phyloP scores from a whole-genome alignment of 148 eudicot species.

The Chenopodium album region DNA sequence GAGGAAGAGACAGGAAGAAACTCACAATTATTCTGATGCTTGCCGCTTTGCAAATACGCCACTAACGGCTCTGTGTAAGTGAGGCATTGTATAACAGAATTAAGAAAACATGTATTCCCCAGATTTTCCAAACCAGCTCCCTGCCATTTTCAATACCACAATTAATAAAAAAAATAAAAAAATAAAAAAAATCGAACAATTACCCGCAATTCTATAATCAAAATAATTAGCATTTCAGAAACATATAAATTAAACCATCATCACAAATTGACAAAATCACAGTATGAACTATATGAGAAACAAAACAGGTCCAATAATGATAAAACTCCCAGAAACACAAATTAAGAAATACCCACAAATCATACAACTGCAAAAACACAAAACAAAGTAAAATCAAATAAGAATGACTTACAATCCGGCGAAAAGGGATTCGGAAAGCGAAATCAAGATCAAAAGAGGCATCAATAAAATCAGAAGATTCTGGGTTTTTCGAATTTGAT shows the following conservation, averaged over 20 bases:
- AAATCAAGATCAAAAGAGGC: constrained; percentile 53
- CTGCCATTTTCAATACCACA: constrained; percentile 34
- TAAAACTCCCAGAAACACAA: too few relatives aligned
- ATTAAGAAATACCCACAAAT: too few relatives aligned
- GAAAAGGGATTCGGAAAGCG: constrained; percentile 45
- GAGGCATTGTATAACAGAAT: constrained; percentile 86
- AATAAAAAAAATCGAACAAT: too few relatives aligned
- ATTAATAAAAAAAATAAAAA: not conserved
- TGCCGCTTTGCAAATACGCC: constrained; percentile 87
- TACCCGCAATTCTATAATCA: not conserved
- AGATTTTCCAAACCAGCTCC: constrained; percentile 93
- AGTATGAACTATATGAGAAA: too few relatives aligned
- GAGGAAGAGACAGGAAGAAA: not conserved
- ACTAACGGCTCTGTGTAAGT: constrained; percentile 93
- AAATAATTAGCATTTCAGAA: not conserved
- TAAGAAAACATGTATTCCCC: constrained; percentile 91
- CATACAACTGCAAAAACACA: not conserved
- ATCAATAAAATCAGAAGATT: constrained; percentile 42
- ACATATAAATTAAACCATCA: too few relatives aligned
- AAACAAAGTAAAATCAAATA: not conserved
- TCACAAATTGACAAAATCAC: too few relatives aligned
- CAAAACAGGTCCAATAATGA: too few relatives aligned
- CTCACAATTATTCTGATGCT: constrained; percentile 87
- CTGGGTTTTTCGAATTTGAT: constrained; percentile 23
- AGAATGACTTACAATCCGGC: constrained; percentile 52